Evolutionary conservation across 208 protist species (phyloP).

Genomic region (Leishmania martiniquensis): DNA sequence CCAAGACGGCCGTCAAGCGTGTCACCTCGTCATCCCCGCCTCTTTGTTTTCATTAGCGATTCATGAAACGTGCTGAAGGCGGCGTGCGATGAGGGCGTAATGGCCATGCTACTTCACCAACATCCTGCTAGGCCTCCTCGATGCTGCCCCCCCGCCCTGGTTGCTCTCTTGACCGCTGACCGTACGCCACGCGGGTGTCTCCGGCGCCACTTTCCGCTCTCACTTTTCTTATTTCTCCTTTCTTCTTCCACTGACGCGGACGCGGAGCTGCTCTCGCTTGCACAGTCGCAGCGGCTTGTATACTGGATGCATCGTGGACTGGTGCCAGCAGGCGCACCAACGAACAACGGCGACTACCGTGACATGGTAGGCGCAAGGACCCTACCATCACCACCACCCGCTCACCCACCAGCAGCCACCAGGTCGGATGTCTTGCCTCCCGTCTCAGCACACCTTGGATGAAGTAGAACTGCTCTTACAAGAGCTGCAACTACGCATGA

Average conservation of each 20-base stretch:
- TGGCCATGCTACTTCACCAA: neutral
- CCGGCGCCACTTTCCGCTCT: neutral
- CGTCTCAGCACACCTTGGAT: conserved; percentile 7
- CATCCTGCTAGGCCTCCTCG: neutral
- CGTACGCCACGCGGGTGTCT: neutral
- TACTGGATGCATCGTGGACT: too few relatives aligned
- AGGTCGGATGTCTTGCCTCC: conserved; percentile 9
- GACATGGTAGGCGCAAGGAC: neutral
- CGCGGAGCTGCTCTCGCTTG: neutral
- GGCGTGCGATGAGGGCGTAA: neutral
- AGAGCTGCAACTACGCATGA: conserved; percentile 64
- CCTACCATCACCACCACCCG: too few relatives aligned
- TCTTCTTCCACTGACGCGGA: neutral
- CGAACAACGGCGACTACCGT: neutral
- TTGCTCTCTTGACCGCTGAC: neutral
- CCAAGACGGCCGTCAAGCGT: neutral
- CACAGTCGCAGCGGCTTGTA: neutral
- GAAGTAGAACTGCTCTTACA: conserved; percentile 27
- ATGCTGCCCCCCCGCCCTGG: neutral
- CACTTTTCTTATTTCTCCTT: conserved; percentile 8
- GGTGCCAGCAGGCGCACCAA: neutral
- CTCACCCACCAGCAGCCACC: neutral
- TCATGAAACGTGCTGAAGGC: neutral
- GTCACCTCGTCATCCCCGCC: neutral
- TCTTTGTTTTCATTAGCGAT: neutral